Base-by-base conservation (phyloP, 2,329 filamentous ascomycete species). In the Nemania bipapillata region DNA sequence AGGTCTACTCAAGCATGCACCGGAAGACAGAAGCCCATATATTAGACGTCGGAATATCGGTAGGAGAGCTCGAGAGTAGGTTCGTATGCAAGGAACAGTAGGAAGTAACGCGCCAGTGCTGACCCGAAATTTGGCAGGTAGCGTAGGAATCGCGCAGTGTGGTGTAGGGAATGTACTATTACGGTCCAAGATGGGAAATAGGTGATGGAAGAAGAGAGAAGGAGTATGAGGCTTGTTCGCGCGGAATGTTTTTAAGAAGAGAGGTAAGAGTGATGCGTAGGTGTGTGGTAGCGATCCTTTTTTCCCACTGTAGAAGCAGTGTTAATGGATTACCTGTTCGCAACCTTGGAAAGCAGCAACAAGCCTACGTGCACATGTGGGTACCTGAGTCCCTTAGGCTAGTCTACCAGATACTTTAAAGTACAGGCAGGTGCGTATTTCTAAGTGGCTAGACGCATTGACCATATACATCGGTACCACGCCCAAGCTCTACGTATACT, bases 321-420 rank as follows among this genome's bases (percentile, higher is more conserved):
- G 11, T 26, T 52, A 66, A 74, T 70, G 72, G 75, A 73, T 74
- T 76, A 78, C 75, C 60, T 78, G 76, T 78, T 77, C 75, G 74
- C 71, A 77, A 32, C 30, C 30, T 32, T n/a, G 30, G 30, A 32
- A 77, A 72, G 69, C 71, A 73, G 67, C 49, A 66, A 32, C 65
- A 69, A 55, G 24, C 3, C 52, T 24, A 50, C 52, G 22, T 37
- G 6, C 59, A 24, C 32, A 24, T 35, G 24, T 54, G 24, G 24
- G 6, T 49, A 22, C 26, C 42, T 47, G 35, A 45, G n/a, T n/a
- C n/a, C n/a, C n/a, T n/a, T n/a, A n/a, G n/a, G n/a, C n/a, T n/a
- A n/a, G n/a, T n/a, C n/a, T n/a, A n/a, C n/a, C n/a, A n/a, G n/a
- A n/a, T n/a, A n/a, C n/a, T n/a, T n/a, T n/a, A n/a, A n/a, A n/a